phyloP scores from a whole-genome alignment of 1,139 yeast genomes.

The Pichia sp. region DNA sequence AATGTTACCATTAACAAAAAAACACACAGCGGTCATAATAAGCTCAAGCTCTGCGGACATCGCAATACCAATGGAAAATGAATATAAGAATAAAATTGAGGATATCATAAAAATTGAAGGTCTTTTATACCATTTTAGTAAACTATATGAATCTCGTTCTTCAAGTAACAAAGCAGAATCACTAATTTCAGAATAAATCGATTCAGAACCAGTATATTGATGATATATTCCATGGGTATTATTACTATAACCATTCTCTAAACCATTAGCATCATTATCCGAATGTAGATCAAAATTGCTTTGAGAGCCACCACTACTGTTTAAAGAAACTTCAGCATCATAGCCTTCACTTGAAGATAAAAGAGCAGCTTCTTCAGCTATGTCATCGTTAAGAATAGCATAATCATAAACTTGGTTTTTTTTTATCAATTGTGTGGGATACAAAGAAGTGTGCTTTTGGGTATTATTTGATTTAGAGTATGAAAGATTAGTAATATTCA shows the following conservation, averaged over 20 bases:
- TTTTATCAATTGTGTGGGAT: not conserved
- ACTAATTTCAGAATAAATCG: conserved; percentile 10
- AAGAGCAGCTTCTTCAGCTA: conserved; percentile 20
- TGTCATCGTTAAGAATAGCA: conserved; percentile 16
- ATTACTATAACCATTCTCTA: not conserved
- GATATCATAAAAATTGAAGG: conserved; percentile 27
- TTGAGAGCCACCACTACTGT: not conserved
- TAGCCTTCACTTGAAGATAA: conserved; percentile 16
- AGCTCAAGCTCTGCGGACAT: conserved; percentile 23
- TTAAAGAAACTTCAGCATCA: conserved; percentile 12
- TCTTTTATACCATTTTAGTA: conserved; percentile 25
- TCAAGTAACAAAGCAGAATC: conserved; percentile 15
- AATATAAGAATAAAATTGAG: conserved; percentile 17
- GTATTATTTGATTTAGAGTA: not conserved
- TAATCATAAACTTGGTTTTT: conserved; percentile 7
- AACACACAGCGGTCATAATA: conserved; percentile 21
- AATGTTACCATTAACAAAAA: conserved; percentile 1
- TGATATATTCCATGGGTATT: not conserved
- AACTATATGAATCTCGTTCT: conserved; percentile 19
- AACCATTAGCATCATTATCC: not conserved
- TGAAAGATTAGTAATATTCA: not conserved
- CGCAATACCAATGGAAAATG: conserved; percentile 19
- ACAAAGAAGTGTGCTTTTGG: not conserved
- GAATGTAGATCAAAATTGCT: not conserved
- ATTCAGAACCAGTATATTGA: not conserved